A percentile compares a stretch with the other conserved stretches of the same genome.
Evolutionary conservation across 148 eudicot genomes (phyloP).

Genomic region (Beta vulgaris): DNA sequence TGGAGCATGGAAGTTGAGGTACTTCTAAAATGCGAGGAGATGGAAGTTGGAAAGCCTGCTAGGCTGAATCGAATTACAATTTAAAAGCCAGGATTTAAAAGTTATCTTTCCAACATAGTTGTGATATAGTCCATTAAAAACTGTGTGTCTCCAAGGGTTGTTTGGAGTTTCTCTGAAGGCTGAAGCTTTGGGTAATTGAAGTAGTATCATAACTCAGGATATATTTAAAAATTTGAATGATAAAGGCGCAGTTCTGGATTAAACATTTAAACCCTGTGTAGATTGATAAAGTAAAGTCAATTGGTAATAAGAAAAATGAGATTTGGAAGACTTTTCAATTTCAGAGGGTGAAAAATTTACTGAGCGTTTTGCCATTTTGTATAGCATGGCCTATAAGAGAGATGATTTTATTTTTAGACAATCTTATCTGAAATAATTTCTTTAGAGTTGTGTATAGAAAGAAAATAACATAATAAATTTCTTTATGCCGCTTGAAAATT

Average conservation of each 20-base stretch:
- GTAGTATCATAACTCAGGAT: too few species aligned
- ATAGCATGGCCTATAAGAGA: neutral
- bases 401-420: too few species aligned
- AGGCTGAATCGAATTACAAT: too few species aligned
- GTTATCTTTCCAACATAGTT: neutral
- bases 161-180: too few species aligned
- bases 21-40: neutral
- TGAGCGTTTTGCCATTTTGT: neutral
- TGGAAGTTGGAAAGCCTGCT: neutral
- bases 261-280: neutral
- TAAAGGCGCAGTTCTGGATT: neutral
- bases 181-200: too few species aligned
- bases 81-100: neutral
- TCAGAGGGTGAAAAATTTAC: too few species aligned
- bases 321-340: neutral
- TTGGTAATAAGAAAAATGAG: neutral
- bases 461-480: too few species aligned
- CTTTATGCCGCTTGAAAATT: too few species aligned
- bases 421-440: neutral
- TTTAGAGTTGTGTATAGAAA: too few species aligned
- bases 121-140: neutral
- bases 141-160: too few species aligned
- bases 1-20: too few species aligned
- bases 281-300: neutral
- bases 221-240: too few species aligned